Evolutionary conservation across 768 basidiomycete species (phyloP).

Genomic region (Psilocybe sp.): DNA sequence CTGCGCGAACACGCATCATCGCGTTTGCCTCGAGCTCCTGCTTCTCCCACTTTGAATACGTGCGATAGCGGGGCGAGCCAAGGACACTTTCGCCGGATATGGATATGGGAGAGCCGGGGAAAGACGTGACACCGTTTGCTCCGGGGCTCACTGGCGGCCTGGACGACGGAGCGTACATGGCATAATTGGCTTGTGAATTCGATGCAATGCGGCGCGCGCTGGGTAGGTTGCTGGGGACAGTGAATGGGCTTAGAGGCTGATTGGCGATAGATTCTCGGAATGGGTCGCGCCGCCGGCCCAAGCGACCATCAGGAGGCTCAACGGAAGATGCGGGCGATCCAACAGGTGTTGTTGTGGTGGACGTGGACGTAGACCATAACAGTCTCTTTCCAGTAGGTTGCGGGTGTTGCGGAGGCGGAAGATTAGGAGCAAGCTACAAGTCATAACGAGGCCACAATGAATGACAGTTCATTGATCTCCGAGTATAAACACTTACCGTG

Average conservation of each 20-base stretch:
- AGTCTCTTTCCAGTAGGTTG: conserved; percentile 56
- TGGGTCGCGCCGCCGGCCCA: conserved; percentile 37
- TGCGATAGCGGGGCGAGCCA: conserved; percentile 19
- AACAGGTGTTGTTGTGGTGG: conserved; percentile 28
- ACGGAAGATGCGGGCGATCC: conserved; percentile 14
- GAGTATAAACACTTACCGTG: conserved; percentile 28
- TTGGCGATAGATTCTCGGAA: conserved; percentile 41
- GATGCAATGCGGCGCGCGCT: conserved; percentile 35
- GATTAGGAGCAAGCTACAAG: background rate
- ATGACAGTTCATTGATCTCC: conserved; percentile 5
- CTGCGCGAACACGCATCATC: conserved; percentile 66
- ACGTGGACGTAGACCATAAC: conserved; percentile 57
- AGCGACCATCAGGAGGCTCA: no score
- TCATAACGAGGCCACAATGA: conserved; percentile 1
- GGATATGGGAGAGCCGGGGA: conserved; percentile 23
- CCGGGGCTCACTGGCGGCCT: conserved; percentile 10
- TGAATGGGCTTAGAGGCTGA: conserved; percentile 47
- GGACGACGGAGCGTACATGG: conserved; percentile 15
- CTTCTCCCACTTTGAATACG: conserved; percentile 81
- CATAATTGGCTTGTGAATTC: conserved; percentile 41
- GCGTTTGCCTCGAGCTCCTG: conserved; percentile 81
- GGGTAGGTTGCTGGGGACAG: conserved; percentile 8
- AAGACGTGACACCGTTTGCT: background rate
- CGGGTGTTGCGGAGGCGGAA: conserved; percentile 14
- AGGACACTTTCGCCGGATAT: conserved; percentile 55